A percentile compares a stretch with the other conserved stretches of the same genome.
Evolutionary conservation across 2,329 filamentous ascomycete species (phyloP).

Genomic region (Pseudopyricularia cyperi): DNA sequence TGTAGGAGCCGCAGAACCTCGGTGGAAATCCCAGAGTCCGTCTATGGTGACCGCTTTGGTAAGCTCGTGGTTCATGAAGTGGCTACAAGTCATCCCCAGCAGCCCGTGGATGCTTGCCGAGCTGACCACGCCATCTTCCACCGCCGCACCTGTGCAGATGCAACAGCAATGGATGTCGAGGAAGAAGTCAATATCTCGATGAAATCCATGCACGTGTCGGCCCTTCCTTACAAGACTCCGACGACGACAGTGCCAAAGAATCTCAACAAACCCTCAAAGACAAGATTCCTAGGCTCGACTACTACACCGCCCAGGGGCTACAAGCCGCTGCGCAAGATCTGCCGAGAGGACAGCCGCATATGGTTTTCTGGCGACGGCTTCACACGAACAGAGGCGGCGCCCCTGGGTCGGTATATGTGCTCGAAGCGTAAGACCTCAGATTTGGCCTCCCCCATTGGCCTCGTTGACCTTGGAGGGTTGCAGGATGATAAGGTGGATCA

Average conservation of each 20-base stretch:
- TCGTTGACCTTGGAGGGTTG: background rate
- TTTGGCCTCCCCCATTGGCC: background rate
- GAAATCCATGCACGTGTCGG: background rate
- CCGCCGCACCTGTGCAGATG: background rate
- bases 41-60: background rate
- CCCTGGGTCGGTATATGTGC: background rate
- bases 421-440: conserved; percentile 2
- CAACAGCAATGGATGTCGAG: background rate
- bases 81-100: too few species aligned
- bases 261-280: background rate
- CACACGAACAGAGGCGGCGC: background rate
- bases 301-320: background rate
- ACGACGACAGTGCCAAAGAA: background rate
- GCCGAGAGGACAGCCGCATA: background rate
- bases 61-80: too few species aligned
- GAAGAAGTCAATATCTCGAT: background rate
- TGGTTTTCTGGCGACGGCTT: conserved; percentile 2
- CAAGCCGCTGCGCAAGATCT: background rate
- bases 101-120: too few species aligned
- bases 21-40: background rate
- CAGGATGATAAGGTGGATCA: background rate
- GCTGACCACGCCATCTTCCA: too few species aligned
- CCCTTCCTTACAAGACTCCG: background rate
- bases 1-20: background rate
- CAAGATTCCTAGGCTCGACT: background rate